phyloP scores from a whole-genome alignment of 352 stramenopile species.

The Pythium brachiatum region DNA sequence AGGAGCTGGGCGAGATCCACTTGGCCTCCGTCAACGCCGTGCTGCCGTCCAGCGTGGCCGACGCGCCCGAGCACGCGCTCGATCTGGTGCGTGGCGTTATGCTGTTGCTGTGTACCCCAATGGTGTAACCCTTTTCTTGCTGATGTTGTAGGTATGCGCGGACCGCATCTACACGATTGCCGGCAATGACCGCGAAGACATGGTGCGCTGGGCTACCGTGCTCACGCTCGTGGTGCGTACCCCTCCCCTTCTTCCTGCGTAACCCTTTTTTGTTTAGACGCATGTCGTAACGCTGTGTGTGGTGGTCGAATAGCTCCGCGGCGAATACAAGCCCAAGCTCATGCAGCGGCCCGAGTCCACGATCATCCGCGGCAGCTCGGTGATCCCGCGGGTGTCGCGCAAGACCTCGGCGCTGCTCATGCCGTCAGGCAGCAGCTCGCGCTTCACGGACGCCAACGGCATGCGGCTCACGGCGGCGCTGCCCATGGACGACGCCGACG shows the following conservation, averaged over 20 bases:
- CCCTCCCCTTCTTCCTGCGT: not conserved
- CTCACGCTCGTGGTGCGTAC: conserved; percentile 74
- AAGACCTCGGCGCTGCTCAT: conserved; percentile 56
- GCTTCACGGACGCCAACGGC: conserved; percentile 78
- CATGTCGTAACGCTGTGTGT: not conserved
- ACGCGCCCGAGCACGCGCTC: conserved; percentile 79
- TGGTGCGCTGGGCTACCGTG: conserved; percentile 88
- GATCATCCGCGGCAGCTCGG: conserved; percentile 83
- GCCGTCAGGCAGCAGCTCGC: conserved; percentile 31
- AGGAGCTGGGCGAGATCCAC: conserved; percentile 87
- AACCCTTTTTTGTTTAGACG: no score
- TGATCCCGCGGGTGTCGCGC: conserved; percentile 72
- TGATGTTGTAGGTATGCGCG: conserved; percentile 70
- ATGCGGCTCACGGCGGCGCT: conserved; percentile 75
- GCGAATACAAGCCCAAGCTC: conserved; percentile 88
- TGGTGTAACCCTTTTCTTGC: no score
- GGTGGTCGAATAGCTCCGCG: conserved; percentile 43
- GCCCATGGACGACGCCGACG: conserved; percentile 41
- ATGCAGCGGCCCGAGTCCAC: conserved; percentile 84
- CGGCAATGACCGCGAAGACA: conserved; percentile 82
- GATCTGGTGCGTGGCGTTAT: conserved; percentile 51
- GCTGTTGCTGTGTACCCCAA: not conserved
- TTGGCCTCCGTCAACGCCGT: conserved; percentile 85
- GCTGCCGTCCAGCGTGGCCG: conserved; percentile 84
- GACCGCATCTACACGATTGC: conserved; percentile 88